Evolutionary conservation across 495 filamentous ascomycete species (phyloP), one percentile per base, ranked within the genome.

Genomic region (Penicillium flavigenum): DNA sequence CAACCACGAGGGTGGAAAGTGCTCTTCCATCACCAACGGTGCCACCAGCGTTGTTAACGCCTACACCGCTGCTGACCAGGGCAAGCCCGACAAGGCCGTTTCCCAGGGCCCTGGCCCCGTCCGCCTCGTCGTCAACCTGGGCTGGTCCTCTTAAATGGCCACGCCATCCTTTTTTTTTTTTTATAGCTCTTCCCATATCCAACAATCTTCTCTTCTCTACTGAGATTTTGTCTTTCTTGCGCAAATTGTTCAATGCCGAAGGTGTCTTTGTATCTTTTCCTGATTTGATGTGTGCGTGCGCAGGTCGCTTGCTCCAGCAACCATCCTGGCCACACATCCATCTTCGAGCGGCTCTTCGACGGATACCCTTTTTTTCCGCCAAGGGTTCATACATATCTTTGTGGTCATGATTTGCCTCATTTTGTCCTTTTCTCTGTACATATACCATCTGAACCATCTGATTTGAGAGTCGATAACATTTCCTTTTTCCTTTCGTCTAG

Each of bases 71-170:
- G 57, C 59, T 46, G 61, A 71, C 45, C 60, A 60, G 47, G 65
- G 56, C 59, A 61, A 60, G 45, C 36, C 66, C 44, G 67, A 66
- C 46, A 57, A 58, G 36, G 47, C 47, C 43, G 26, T 51, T 20
- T 6, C 43, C 59, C 24, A 51, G 44, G 2, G 5, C 9, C 24
- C 60, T 29, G 71, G 60, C 3, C 31, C 69, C 29, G 54, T 76
- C 60, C 75, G 75, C 59, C 67, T 77, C 12, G 24, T 64, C 20
- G 69, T 71, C 61, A 47, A 63, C 22, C 64, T 77, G 29, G 71
- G 76, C 73, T 77, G 58, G 57, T 47, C 29, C 36, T 61, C 62
- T 48, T 66, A 68, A 64, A 57, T 47, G 53, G 54, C 43, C 47
- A 55, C 22, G 32, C 26, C 29, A 12, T 5, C 3, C 32, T 29